Evolutionary conservation across 2,329 filamentous ascomycete species (phyloP).

Genomic region (Drechslerella coelobrocha): DNA sequence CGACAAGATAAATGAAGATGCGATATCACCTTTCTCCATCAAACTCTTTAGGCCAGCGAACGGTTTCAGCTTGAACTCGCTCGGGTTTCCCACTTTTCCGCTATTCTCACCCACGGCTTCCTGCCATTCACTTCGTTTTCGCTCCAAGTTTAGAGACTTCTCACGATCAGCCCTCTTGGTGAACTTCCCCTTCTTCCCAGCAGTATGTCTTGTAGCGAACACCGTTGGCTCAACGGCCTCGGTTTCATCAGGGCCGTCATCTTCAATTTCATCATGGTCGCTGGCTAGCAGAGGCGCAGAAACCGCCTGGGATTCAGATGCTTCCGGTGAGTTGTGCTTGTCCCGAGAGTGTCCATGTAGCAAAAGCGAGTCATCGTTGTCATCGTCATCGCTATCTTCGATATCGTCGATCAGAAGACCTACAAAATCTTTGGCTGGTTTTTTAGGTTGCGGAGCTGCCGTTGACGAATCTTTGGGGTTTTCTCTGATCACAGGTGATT

Average conservation of each 20-base stretch:
- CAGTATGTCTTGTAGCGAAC: neutral
- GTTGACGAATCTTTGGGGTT: neutral
- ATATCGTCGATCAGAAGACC: slow-evolving; percentile 22
- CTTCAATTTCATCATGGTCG: slow-evolving; percentile 23
- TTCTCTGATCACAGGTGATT: slow-evolving; percentile 21
- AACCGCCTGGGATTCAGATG: slow-evolving; percentile 4
- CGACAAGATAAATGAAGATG: neutral
- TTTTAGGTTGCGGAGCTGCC: neutral
- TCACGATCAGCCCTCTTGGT: slow-evolving; percentile 18
- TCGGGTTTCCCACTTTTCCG: neutral
- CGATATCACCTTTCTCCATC: slow-evolving; percentile 16
- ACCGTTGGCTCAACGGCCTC: neutral
- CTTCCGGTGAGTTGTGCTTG: neutral
- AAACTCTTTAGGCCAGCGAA: neutral
- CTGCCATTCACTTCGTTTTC: slow-evolving; percentile 8
- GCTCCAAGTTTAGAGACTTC: slow-evolving; percentile 15
- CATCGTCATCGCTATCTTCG: slow-evolving; percentile 31
- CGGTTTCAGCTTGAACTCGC: neutral
- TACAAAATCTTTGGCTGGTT: neutral
- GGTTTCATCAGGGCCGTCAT: slow-evolving; percentile 8
- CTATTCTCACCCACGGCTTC: neutral
- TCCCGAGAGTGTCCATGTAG: too few relatives aligned
- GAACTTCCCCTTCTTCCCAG: slow-evolving; percentile 33
- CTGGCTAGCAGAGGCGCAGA: neutral
- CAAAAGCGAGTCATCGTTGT: slow-evolving; percentile 13